phyloP scores from a whole-genome alignment of 495 filamentous ascomycete species.

The Trichoderma asperelloides region DNA sequence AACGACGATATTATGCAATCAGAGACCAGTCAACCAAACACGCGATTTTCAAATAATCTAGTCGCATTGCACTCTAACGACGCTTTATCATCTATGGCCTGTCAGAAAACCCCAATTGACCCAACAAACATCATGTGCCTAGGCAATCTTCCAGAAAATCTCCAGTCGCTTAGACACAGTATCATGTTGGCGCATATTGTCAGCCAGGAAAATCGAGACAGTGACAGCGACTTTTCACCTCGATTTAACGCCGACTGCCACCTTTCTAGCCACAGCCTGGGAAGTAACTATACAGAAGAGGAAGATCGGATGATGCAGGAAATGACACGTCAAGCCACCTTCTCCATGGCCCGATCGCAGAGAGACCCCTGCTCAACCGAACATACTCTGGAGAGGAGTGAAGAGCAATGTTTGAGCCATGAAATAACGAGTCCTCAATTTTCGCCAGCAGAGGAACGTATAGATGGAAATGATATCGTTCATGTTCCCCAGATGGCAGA shows the following conservation, averaged over 20 bases:
- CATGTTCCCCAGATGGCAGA: constrained; percentile 44
- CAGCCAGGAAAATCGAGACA: constrained; percentile 25
- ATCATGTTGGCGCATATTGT: constrained; percentile 24
- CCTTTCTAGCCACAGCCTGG: constrained; percentile 23
- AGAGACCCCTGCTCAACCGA: not conserved
- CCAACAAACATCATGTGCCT: constrained; percentile 42
- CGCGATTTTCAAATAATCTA: not conserved
- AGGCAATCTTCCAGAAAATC: constrained; percentile 39
- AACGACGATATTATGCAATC: not conserved
- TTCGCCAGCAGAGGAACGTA: constrained; percentile 24
- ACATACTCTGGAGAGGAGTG: constrained; percentile 8
- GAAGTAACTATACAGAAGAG: constrained; percentile 45
- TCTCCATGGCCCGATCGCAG: not conserved
- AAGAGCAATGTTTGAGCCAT: not conserved
- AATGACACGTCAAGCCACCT: constrained; percentile 11
- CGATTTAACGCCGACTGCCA: not conserved
- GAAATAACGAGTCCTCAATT: not conserved
- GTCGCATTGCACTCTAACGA: not conserved
- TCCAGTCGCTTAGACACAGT: constrained; percentile 30
- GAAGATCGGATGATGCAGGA: constrained; percentile 19
- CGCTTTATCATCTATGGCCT: constrained; percentile 12
- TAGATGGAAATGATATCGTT: constrained; percentile 35
- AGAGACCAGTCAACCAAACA: not conserved
- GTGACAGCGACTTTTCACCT: constrained; percentile 16
- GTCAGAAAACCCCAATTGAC: constrained; percentile 40